Conservation (phyloP, 495 filamentous ascomycete species). For the Clohesyomyces aquaticus region DNA sequence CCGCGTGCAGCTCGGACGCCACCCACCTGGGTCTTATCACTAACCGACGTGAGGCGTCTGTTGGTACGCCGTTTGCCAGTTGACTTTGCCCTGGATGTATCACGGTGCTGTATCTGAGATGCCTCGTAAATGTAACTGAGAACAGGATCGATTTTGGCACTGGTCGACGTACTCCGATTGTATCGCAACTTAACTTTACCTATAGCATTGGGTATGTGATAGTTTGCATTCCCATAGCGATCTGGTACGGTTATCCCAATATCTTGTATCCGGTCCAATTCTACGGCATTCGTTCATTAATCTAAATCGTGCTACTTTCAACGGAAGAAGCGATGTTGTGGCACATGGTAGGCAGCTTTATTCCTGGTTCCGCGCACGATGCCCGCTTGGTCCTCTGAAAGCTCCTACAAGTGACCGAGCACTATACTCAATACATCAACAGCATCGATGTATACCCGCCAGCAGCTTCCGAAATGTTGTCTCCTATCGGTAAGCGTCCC, state of each 20-base stretch:
- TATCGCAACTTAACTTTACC: conserved; percentile 5
- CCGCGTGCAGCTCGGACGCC: background rate
- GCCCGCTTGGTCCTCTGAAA: background rate
- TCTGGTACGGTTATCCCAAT: conserved; percentile 5
- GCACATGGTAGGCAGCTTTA: background rate
- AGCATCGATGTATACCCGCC: background rate
- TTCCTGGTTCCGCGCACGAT: conserved; percentile 8
- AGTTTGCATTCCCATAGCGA: background rate
- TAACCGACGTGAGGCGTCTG: conserved; percentile 1
- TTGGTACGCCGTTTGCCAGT: background rate
- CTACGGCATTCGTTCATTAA: background rate
- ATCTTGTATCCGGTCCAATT: background rate
- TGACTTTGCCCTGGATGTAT: background rate
- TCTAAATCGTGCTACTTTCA: background rate
- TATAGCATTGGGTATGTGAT: background rate
- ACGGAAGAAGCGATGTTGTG: conserved; percentile 13
- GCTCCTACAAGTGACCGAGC: background rate
- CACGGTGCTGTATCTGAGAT: background rate
- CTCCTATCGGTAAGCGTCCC: background rate
- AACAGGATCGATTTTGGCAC: background rate
- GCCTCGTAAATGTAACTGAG: background rate
- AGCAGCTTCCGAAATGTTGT: background rate
- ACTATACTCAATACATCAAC: background rate
- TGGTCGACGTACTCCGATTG: background rate
- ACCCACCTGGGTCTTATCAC: background rate